phyloP scores from a whole-genome alignment of 495 filamentous ascomycete genomes.

The Penicillium egyptiacum region DNA sequence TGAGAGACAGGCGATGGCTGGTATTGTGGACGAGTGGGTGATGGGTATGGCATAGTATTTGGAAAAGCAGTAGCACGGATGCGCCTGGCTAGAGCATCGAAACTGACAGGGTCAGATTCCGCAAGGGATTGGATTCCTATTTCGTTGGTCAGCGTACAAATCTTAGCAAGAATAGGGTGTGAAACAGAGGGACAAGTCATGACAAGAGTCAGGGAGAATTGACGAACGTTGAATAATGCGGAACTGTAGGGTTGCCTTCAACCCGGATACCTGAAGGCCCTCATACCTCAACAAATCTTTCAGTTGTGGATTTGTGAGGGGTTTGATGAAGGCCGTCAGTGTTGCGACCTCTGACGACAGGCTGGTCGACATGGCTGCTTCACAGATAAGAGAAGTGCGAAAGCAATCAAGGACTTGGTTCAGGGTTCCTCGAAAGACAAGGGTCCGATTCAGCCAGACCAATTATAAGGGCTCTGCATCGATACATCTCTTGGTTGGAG shows the following conservation, averaged over 20 bases:
- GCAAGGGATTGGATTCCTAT: conserved; percentile 40
- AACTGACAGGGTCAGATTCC: conserved; percentile 32
- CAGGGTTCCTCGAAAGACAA: conserved; percentile 7
- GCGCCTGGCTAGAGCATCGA: conserved; percentile 33
- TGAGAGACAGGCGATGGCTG: conserved; percentile 26
- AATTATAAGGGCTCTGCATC: conserved; percentile 11
- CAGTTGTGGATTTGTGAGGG: conserved; percentile 68
- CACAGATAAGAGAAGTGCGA: conserved; percentile 1
- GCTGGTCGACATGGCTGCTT: conserved; percentile 47
- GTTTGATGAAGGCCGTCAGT: conserved; percentile 52
- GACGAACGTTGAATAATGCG: conserved; percentile 73
- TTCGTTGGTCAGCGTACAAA: conserved; percentile 12
- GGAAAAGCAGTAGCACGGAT: conserved; percentile 38
- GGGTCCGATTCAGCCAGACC: conserved; percentile 24
- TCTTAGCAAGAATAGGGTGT: not conserved
- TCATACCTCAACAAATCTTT: conserved; percentile 70
- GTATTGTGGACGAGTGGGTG: conserved; percentile 29
- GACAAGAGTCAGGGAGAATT: conserved; percentile 9
- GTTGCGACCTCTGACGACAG: conserved; percentile 37
- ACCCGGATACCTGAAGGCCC: conserved; percentile 68
- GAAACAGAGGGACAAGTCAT: not conserved
- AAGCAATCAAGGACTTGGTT: conserved; percentile 11
- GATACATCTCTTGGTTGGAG: conserved; percentile 24
- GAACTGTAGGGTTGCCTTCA: conserved; percentile 75
- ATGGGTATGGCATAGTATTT: conserved; percentile 23